Base-by-base conservation (phyloP, 495 filamentous ascomycete species). In the Achaetomiella virescens region DNA sequence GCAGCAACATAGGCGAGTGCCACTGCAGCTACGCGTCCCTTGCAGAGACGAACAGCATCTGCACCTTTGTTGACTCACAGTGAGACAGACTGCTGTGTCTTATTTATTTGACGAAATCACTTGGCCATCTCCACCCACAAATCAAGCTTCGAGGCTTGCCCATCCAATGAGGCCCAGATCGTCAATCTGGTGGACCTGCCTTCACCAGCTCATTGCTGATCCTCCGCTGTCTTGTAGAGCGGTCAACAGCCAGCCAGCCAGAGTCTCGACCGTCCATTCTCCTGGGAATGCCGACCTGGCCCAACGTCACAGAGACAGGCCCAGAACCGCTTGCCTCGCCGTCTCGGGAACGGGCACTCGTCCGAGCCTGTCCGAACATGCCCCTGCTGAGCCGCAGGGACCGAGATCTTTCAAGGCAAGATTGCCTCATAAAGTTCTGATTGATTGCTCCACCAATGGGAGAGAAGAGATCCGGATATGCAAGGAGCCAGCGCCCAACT, bases 131-230 rank as follows among this genome's bases (percentile, higher is more conserved):
- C 49, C 49, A 29, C 49, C 31, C 49, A 20, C 37, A 31, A 31
- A 42, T 52, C 49, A 52, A 52, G 49, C 49, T 52, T 33, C 37
- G 24, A 21, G 24, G 9, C 37, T 12, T 22, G 37, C 22, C n/a
- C 21, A 15, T 31, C 36, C 48, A 40, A 22, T 20, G 5, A 40
- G 25, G 35, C 11, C 48, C 48, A 52, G 49, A 52, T 50, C 47
- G 48, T 8, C n/a, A 18, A 3, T 10, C 48, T 27, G 3, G 27
- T 29, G 37, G 2, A 17, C 18, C 37, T n/a, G 15, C n/a, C 22
- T 20, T 15, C 47, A 11, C 33, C 37, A 24, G 31, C 27, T 17
- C n/a, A 3, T 2, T 24, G 47, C 47, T 11, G 47, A 49, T 49
- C 47, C 15, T 35, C 18, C 10, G 18, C 33, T n/a, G 31, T 20